phyloP scores from a whole-genome alignment of 345 rosid genomes.

The Syzygium jambos region DNA sequence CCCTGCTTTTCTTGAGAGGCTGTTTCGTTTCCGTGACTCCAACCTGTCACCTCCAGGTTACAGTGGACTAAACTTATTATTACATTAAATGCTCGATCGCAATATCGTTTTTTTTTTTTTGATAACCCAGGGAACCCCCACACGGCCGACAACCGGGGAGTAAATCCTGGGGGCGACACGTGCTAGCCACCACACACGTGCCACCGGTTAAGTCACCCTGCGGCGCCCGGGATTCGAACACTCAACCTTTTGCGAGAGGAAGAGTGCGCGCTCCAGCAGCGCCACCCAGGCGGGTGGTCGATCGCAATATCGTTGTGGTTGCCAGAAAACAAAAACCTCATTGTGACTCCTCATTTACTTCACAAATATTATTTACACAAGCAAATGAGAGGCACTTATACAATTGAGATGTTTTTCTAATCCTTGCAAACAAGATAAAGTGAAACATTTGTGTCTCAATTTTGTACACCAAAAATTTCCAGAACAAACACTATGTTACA shows the following conservation, averaged over 20 bases:
- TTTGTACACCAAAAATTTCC: background rate
- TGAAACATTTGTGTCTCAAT: background rate
- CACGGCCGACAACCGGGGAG: too few relatives aligned
- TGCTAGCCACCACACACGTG: too few relatives aligned
- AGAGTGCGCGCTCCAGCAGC: too few relatives aligned
- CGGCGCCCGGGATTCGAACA: too few relatives aligned
- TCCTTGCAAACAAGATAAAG: background rate
- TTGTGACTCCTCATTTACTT: background rate
- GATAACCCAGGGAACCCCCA: too few relatives aligned
- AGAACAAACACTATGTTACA: constrained; percentile 9
- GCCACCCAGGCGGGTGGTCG: too few relatives aligned
- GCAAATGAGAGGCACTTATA: background rate
- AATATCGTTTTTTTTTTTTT: too few relatives aligned
- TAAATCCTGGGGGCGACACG: too few relatives aligned
- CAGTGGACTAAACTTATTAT: background rate
- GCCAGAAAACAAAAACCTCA: background rate
- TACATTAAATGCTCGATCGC: background rate
- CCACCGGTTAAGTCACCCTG: too few relatives aligned
- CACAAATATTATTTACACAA: background rate
- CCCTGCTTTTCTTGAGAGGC: background rate
- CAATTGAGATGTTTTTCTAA: background rate
- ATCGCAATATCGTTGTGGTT: background rate
- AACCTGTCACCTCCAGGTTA: background rate
- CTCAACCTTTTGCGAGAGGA: too few relatives aligned
- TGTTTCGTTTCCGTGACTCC: background rate